Evolutionary conservation across 345 rosid species (phyloP).

Genomic region (Microthlaspi erraticum): DNA sequence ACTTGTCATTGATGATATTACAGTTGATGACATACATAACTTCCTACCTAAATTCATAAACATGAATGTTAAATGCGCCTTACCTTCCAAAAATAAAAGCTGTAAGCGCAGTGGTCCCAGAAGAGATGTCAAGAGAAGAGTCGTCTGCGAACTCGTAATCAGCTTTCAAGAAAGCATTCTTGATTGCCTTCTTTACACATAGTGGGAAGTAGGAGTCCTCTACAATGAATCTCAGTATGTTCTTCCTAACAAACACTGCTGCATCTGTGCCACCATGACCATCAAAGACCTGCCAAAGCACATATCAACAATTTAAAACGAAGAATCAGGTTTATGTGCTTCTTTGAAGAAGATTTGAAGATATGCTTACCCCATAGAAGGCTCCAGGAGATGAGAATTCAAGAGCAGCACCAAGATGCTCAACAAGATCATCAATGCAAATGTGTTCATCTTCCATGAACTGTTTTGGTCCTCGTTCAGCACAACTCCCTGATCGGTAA

Average conservation of each 20-base stretch:
- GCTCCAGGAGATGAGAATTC: constrained; percentile 76
- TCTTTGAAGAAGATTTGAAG: constrained; percentile 14
- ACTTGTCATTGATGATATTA: background rate
- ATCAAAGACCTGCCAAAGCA: constrained; percentile 78
- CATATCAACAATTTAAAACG: constrained; percentile 9
- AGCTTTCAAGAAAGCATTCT: constrained; percentile 79
- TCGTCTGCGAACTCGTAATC: constrained; percentile 93
- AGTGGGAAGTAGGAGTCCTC: constrained; percentile 85
- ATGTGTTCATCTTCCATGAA: constrained; percentile 95
- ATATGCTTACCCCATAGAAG: constrained; percentile 85
- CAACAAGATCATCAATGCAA: constrained; percentile 81
- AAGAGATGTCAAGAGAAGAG: constrained; percentile 86
- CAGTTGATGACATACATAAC: no score
- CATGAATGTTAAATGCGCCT: constrained; percentile 19
- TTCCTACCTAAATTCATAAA: background rate
- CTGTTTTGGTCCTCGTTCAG: constrained; percentile 88
- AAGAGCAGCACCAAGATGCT: constrained; percentile 54
- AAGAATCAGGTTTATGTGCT: background rate
- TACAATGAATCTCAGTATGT: constrained; percentile 71
- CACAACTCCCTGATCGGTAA: constrained; percentile 89
- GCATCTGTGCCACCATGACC: constrained; percentile 99
- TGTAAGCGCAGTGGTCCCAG: constrained; percentile 91
- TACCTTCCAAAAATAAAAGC: constrained; percentile 86
- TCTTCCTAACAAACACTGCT: constrained; percentile 72
- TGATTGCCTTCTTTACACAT: constrained; percentile 75